These are phyloP conservation scores for Rehmannia glutinosa DNA, from an alignment of 257 asterid species.

Conservation along the genomic window DNA sequence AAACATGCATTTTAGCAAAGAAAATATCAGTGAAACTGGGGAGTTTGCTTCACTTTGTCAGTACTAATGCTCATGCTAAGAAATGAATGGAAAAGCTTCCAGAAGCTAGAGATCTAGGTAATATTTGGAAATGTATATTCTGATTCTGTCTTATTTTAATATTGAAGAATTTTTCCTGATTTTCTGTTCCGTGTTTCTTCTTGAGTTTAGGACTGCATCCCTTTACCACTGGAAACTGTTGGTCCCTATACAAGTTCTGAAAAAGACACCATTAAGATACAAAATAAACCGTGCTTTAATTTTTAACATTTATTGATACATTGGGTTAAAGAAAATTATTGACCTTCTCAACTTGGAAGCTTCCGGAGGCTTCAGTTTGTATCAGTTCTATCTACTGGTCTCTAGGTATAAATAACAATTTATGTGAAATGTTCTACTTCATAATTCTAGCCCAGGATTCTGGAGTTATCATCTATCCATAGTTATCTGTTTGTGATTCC, in stretches of 20 bases:
- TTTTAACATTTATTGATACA: not conserved
- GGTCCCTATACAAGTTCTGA: conserved; percentile 1
- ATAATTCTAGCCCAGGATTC: not conserved
- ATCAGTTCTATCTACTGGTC: not conserved
- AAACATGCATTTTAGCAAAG: conserved; percentile 6
- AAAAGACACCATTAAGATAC: not conserved
- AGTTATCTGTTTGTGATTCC: not conserved
- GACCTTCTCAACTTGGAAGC: not conserved
- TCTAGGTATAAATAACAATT: not conserved
- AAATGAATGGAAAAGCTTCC: not conserved
- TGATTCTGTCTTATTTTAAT: not conserved
- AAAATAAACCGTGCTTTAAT: not conserved
- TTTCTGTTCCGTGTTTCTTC: not conserved
- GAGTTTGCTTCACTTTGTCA: not conserved
- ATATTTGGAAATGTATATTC: not conserved
- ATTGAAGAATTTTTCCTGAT: not conserved
- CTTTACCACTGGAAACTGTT: conserved; percentile 1
- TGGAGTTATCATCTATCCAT: not conserved
- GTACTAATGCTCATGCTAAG: not conserved
- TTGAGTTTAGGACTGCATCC: not conserved
- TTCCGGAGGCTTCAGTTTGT: conserved; percentile 7
- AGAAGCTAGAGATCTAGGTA: not conserved
- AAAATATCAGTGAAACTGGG: not conserved
- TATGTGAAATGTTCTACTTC: not conserved
- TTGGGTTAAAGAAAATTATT: conserved; percentile 1